A percentile compares a stretch with the other conserved stretches of the same genome.
Evolutionary conservation across 1,284 basidiomycete species (phyloP).

Genomic region (Rhodotorula glutinis): DNA sequence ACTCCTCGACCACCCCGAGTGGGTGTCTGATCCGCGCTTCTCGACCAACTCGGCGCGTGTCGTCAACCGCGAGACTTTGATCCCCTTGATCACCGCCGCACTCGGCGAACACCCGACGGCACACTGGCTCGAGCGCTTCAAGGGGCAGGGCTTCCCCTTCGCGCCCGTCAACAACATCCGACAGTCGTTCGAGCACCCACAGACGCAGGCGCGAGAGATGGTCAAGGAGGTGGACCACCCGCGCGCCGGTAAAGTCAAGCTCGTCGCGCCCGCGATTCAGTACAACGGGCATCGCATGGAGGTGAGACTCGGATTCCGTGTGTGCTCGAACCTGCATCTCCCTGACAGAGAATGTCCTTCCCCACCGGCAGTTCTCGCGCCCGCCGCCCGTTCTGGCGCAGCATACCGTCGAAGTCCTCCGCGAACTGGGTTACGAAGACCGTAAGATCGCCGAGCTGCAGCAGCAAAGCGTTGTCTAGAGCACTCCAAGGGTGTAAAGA

Average conservation of each 20-base stretch:
- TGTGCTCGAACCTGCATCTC: no score
- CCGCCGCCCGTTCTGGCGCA: conserved; percentile 63
- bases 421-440: conserved; percentile 64
- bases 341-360: no score
- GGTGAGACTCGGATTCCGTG: conserved; percentile 38
- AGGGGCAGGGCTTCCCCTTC: conserved; percentile 80
- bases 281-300: conserved; percentile 73
- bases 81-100: conserved; percentile 66
- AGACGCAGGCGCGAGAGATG: conserved; percentile 65
- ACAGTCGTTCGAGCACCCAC: conserved; percentile 88
- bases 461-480: conserved; percentile 55
- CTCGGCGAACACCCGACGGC: conserved; percentile 61
- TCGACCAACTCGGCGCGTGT: conserved; percentile 72
- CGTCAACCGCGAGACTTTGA: conserved; percentile 66
- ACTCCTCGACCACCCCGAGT: conserved; percentile 60
- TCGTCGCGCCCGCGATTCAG: conserved; percentile 78
- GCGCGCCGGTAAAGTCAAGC: conserved; percentile 64
- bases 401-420: conserved; percentile 50
- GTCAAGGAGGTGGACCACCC: conserved; percentile 59
- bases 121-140: conserved; percentile 70
- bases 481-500: no score
- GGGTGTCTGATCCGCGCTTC: conserved; percentile 63
- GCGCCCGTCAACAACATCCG: conserved; percentile 89
- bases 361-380: conserved; percentile 62
- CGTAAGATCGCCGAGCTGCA: conserved; percentile 60